A percentile compares a stretch with the other conserved stretches of the same genome.
These are phyloP conservation scores for Shiraia sp. DNA, from an alignment of 2,329 filamentous ascomycete species.

Conservation along the genomic window DNA sequence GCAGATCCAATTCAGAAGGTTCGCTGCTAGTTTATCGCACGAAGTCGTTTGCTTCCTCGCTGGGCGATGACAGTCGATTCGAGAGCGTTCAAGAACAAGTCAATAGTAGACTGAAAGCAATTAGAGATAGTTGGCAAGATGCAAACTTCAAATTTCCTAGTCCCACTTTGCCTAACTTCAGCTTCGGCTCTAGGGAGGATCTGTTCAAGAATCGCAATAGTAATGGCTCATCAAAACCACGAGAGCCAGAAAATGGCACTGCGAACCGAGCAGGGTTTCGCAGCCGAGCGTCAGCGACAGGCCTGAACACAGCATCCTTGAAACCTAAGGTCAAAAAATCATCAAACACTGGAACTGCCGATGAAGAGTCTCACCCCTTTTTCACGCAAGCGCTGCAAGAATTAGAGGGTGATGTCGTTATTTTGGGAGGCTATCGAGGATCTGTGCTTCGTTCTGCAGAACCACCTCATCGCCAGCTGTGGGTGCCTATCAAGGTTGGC, in stretches of 20 bases:
- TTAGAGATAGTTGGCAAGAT: slow-evolving; percentile 85
- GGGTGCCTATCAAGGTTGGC: slow-evolving; percentile 92
- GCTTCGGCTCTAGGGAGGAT: slow-evolving; percentile 38
- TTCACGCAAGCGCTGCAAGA: slow-evolving; percentile 63
- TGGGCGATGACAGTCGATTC: slow-evolving; percentile 83
- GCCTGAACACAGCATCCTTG: slow-evolving; percentile 17
- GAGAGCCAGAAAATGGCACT: slow-evolving; percentile 13
- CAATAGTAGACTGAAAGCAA: slow-evolving; percentile 86
- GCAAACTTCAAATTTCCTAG: slow-evolving; percentile 70
- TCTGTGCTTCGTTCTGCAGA: slow-evolving; percentile 86
- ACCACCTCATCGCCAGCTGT: slow-evolving; percentile 81
- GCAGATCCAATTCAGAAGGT: slow-evolving; percentile 73
- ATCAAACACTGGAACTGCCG: slow-evolving; percentile 17
- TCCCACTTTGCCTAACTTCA: slow-evolving; percentile 59
- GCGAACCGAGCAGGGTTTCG: slow-evolving; percentile 23
- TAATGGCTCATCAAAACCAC: slow-evolving; percentile 12
- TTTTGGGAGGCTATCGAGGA: slow-evolving; percentile 88
- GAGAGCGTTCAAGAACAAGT: slow-evolving; percentile 80
- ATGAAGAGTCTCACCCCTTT: slow-evolving; percentile 54
- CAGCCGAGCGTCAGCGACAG: slow-evolving; percentile 14
- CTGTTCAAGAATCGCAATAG: slow-evolving; percentile 25
- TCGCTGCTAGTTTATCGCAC: slow-evolving; percentile 74
- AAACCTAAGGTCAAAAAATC: slow-evolving; percentile 15
- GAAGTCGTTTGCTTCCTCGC: slow-evolving; percentile 76
- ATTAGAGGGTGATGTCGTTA: slow-evolving; percentile 81